Evolutionary conservation across 352 stramenopile genomes (phyloP), one percentile per base, ranked within the genome.

Genomic region (Phytophthora parvispora): DNA sequence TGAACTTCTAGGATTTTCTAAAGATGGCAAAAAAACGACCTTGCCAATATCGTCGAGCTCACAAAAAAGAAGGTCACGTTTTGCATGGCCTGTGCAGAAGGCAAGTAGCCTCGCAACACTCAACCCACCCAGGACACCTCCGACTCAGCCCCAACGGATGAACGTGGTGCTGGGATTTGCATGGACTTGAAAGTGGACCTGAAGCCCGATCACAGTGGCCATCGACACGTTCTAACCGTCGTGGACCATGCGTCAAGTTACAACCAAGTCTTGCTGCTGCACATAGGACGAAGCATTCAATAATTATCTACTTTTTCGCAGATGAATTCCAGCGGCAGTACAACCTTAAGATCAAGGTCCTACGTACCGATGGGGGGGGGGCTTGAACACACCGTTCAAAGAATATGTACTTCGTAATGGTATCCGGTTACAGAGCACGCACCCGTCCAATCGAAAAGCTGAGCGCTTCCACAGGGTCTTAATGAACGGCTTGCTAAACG

Each of bases 171-270:
- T 7, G 50, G 62, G 12, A 59, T 67, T 15, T 62, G 16, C 12
- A 63, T 62, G 32, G 56, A 63, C 25, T 25, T 67, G 5, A 67
- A 72, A 9, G 50, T 24, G 6, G 64, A 56, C 8, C 43, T 67
- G 0, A 28, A 31, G 3, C 27, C 40, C 20, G 56, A 72, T n/a
- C 34, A 57, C 0, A 54, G 50, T 6, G 29, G 64, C 0, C 50
- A 72, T 47, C 58, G 52, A 1, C 27, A 60, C 24, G 12, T 64
- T 2, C 22, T 73, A 3, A 63, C 52, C 3, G 64, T 73, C 9
- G 29, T 63, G 2, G 58, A 61, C 16, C 65, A 73, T 5, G 51
- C 43, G 1, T 64, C 51, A 2, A 73, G 52, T 28, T 73, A 64
- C 52, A 73, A 68, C 12, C 15, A 58, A 24, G 47, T 62, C 2